phyloP scores from a whole-genome alignment of 2,329 filamentous ascomycete genomes.

The Penicillium sclerotigenum region DNA sequence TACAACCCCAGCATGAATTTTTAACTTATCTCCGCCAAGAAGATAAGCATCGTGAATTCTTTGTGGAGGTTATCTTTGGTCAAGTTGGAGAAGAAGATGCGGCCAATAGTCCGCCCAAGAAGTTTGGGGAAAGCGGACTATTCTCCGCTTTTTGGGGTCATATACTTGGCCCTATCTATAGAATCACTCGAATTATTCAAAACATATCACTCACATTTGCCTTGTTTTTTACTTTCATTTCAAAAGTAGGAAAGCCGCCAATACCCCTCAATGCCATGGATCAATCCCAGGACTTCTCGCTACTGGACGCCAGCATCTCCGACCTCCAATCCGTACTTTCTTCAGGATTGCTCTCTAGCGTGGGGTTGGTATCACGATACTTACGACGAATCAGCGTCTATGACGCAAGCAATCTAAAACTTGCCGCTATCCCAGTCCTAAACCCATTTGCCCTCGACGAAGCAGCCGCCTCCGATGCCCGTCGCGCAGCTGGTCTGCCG shows the following conservation, averaged over 20 bases:
- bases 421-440: slow-evolving; percentile 51
- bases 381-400: slow-evolving; percentile 49
- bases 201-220: background rate
- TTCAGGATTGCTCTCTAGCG: slow-evolving; percentile 41
- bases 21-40: slow-evolving; percentile 9
- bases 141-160: background rate
- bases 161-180: background rate
- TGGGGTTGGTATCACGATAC: slow-evolving; percentile 47
- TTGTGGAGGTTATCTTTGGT: background rate
- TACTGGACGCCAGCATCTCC: slow-evolving; percentile 50
- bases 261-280: slow-evolving; percentile 6
- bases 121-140: slow-evolving; percentile 4
- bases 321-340: slow-evolving; percentile 46
- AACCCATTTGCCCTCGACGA: slow-evolving; percentile 48
- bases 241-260: no score
- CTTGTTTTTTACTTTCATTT: no score
- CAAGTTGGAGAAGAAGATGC: background rate
- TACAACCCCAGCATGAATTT: background rate
- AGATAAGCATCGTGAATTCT: slow-evolving; percentile 8
- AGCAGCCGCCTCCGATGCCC: slow-evolving; percentile 48
- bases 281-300: slow-evolving; percentile 15
- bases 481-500: slow-evolving; percentile 39
- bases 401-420: slow-evolving; percentile 40
- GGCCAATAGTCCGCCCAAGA: slow-evolving; percentile 3
- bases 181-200: background rate